These are phyloP conservation scores for Candida krabiensis DNA, from an alignment of 805 yeast genomes.

Conservation along the genomic window DNA sequence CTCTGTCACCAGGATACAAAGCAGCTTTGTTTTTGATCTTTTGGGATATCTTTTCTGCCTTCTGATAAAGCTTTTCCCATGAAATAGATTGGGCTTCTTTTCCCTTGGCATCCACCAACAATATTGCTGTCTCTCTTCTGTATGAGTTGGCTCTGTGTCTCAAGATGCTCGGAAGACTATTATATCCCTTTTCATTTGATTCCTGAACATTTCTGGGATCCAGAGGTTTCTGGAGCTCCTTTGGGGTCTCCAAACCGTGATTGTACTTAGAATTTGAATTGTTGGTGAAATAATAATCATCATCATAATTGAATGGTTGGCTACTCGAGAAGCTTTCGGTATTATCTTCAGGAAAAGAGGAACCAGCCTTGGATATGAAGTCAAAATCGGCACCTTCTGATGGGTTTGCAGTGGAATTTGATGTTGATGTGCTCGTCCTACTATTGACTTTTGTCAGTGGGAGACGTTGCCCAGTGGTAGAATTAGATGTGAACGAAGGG, in stretches of 20 bases:
- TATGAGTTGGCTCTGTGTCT: constrained; percentile 69
- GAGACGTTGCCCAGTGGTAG: constrained; percentile 7
- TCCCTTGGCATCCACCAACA: constrained; percentile 73
- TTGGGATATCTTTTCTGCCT: constrained; percentile 86
- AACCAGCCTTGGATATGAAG: constrained; percentile 6
- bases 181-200: constrained; percentile 44
- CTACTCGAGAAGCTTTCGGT: constrained; percentile 12
- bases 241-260: constrained; percentile 17
- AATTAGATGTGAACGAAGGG: constrained; percentile 11
- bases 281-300: constrained; percentile 12
- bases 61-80: constrained; percentile 85
- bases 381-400: constrained; percentile 18
- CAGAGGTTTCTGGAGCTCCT: constrained; percentile 56
- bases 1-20: constrained; percentile 78
- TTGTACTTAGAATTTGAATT: not conserved
- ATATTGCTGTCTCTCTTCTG: constrained; percentile 67
- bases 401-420: constrained; percentile 14
- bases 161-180: constrained; percentile 68
- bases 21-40: constrained; percentile 73
- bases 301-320: constrained; percentile 12
- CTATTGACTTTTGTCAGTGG: constrained; percentile 12
- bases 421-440: constrained; percentile 14
- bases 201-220: constrained; percentile 55
- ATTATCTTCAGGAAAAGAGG: constrained; percentile 13
- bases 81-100: constrained; percentile 74